phyloP scores from a whole-genome alignment of 2,329 filamentous ascomycete genomes.

The Penicillium psychrosexuale region DNA sequence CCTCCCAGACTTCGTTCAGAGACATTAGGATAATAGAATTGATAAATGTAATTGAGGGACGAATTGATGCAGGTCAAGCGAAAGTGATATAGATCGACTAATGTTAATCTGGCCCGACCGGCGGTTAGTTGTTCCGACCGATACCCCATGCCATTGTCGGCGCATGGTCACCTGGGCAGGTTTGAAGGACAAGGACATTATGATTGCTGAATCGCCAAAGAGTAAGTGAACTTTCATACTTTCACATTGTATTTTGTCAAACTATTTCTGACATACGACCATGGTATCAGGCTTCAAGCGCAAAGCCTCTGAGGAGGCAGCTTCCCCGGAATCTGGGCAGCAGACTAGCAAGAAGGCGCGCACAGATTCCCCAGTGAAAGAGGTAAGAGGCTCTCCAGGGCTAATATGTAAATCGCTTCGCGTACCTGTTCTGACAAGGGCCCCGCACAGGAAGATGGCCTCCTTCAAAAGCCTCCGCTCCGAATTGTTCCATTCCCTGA shows the following conservation, averaged over 20 bases:
- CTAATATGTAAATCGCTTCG: background rate
- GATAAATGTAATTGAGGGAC: slow-evolving; percentile 1
- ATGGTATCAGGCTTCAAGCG: slow-evolving; percentile 41
- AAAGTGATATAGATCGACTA: slow-evolving; percentile 1
- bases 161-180: background rate
- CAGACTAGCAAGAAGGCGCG: slow-evolving; percentile 48
- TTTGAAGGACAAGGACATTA: slow-evolving; percentile 5
- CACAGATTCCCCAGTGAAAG: slow-evolving; percentile 45
- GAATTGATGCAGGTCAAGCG: slow-evolving; percentile 2
- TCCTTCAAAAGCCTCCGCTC: slow-evolving; percentile 49
- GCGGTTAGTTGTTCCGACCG: slow-evolving; percentile 12
- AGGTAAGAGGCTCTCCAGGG: slow-evolving; percentile 24
- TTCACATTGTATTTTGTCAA: background rate
- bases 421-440: background rate
- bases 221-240: slow-evolving; percentile 27
- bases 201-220: slow-evolving; percentile 29
- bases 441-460: slow-evolving; percentile 35
- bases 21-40: slow-evolving; percentile 48
- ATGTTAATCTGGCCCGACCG: slow-evolving; percentile 23
- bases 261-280: background rate
- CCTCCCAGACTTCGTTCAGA: slow-evolving; percentile 88
- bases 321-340: slow-evolving; percentile 43
- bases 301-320: slow-evolving; percentile 50
- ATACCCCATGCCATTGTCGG: slow-evolving; percentile 10
- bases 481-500: slow-evolving; percentile 82